Evolutionary conservation across 805 yeast species (phyloP).

Genomic region (Myxozyma udenii): DNA sequence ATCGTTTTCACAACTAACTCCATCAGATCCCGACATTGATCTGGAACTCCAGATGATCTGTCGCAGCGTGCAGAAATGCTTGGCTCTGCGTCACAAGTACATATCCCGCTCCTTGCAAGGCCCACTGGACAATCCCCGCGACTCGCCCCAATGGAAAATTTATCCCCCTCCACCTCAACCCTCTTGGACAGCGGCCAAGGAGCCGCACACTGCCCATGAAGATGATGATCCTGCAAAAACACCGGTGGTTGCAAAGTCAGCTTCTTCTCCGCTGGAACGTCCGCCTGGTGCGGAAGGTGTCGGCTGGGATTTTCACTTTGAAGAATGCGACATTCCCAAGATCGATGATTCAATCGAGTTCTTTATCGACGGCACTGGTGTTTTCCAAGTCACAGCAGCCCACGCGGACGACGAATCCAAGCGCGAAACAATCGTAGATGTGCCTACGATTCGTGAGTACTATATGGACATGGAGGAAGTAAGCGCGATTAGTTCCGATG

Average conservation of each 20-base stretch:
- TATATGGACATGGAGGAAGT: constrained; percentile 77
- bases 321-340: constrained; percentile 55
- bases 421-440: constrained; percentile 8
- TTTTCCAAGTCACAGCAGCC: constrained; percentile 56
- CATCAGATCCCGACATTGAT: constrained; percentile 19
- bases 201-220: constrained; percentile 49
- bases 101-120: constrained; percentile 68
- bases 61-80: constrained; percentile 47
- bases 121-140: constrained; percentile 80
- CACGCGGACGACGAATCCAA: constrained; percentile 31
- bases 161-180: constrained; percentile 96
- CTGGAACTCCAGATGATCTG: constrained; percentile 41
- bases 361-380: constrained; percentile 58
- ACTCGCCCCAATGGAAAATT: constrained; percentile 65
- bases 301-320: constrained; percentile 58
- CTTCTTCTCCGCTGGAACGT: not conserved
- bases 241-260: not conserved
- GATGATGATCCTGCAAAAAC: constrained; percentile 27
- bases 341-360: constrained; percentile 43
- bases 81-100: constrained; percentile 73
- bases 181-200: constrained; percentile 66
- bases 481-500: constrained; percentile 77
- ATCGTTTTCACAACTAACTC: not conserved
- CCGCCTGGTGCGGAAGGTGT: constrained; percentile 32
- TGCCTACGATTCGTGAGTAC: constrained; percentile 79